Evolutionary conservation across 768 basidiomycete species (phyloP).

Genomic region (Hygrophorus russula): DNA sequence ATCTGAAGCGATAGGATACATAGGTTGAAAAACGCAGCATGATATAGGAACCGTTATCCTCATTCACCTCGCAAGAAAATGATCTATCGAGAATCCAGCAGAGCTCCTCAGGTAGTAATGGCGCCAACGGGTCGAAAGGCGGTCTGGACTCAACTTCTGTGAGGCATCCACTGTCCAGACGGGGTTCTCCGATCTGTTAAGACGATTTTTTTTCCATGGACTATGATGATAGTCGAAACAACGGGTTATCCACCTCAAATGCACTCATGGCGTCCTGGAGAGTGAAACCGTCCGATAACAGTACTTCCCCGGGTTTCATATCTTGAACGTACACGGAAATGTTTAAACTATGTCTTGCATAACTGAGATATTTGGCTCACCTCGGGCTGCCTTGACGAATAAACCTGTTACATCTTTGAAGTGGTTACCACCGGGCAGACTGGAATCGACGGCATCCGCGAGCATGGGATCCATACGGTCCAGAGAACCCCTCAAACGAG

Average conservation of each 20-base stretch:
- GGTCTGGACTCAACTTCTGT: conserved; percentile 28
- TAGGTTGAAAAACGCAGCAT: neutral
- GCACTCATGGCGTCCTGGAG: conserved; percentile 92
- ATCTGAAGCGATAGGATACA: conserved; percentile 37
- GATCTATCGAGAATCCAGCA: conserved; percentile 83
- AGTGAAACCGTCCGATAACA: conserved; percentile 60
- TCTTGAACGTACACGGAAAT: conserved; percentile 22
- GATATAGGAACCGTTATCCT: conserved; percentile 4
- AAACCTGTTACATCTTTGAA: conserved; percentile 55
- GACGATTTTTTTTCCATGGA: conserved; percentile 3
- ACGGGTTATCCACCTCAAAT: conserved; percentile 50
- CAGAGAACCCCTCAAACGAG: too few species aligned
- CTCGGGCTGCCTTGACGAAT: conserved; percentile 49
- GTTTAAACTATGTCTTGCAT: neutral
- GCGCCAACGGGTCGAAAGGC: conserved; percentile 51
- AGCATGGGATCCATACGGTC: neutral
- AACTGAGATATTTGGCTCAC: conserved; percentile 24
- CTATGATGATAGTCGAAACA: neutral
- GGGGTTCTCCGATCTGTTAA: conserved; percentile 77
- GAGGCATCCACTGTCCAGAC: conserved; percentile 74
- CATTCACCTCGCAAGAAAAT: conserved; percentile 63
- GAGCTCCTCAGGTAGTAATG: conserved; percentile 65
- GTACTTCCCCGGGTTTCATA: conserved; percentile 49
- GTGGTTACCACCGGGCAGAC: conserved; percentile 44
- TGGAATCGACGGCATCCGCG: conserved; percentile 2